These are phyloP conservation scores for Exophiala xenobiotica DNA, from an alignment of 2,329 filamentous ascomycete genomes.

Conservation along the genomic window DNA sequence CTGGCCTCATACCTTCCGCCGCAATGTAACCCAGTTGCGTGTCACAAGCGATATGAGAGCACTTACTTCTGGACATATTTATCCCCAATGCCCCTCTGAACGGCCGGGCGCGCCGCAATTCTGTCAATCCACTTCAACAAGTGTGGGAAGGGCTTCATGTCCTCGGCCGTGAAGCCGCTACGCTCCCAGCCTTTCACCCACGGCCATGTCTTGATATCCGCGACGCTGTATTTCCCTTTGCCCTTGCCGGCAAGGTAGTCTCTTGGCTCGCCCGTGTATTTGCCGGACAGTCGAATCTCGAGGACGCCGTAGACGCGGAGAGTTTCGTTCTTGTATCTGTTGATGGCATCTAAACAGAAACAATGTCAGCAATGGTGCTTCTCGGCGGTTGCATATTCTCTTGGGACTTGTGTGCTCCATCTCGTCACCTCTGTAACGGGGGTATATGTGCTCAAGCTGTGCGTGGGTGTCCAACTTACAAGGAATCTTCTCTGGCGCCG, in stretches of 20 bases:
- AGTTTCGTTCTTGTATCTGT: constrained; percentile 53
- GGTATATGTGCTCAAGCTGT: no score
- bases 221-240: constrained; percentile 55
- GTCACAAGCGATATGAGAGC: not conserved
- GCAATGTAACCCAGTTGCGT: not conserved
- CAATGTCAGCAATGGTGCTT: not conserved
- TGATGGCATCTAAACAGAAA: constrained; percentile 45
- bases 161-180: constrained; percentile 47
- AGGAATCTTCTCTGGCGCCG: constrained; percentile 47
- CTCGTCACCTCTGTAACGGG: no score
- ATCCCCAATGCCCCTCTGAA: constrained; percentile 47
- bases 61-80: constrained; percentile 36
- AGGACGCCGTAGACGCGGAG: constrained; percentile 55
- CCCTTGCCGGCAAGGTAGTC: constrained; percentile 56
- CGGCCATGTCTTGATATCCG: constrained; percentile 55
- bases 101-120: constrained; percentile 50
- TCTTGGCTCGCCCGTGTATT: constrained; percentile 50
- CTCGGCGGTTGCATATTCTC: no score
- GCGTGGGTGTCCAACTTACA: no score
- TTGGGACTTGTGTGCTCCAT: no score
- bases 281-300: constrained; percentile 55
- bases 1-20: no score
- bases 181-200: constrained; percentile 51
- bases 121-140: constrained; percentile 55
- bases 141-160: constrained; percentile 52